phyloP scores from a whole-genome alignment of 305 asterid genomes.

The Withania somnifera region DNA sequence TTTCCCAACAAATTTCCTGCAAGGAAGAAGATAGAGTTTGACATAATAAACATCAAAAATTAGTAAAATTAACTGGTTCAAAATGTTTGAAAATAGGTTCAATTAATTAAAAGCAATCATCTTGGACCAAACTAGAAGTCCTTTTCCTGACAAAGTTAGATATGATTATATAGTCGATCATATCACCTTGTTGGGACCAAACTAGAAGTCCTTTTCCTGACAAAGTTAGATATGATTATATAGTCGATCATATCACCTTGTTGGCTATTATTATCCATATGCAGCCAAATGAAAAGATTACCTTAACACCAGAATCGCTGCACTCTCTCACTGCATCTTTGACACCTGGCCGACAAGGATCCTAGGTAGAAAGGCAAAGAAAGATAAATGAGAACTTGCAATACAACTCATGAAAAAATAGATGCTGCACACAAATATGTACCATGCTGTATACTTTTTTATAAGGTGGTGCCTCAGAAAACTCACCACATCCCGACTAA shows the following conservation, averaged over 20 bases:
- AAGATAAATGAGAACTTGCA: conserved; percentile 6
- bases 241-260: neutral
- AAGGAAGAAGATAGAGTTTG: neutral
- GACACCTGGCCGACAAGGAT: conserved; percentile 99
- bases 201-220: neutral
- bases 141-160: neutral
- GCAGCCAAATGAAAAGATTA: conserved; percentile 12
- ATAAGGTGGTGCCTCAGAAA: neutral
- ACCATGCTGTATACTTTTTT: neutral
- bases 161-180: neutral
- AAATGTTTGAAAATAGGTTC: neutral
- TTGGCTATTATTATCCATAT: neutral
- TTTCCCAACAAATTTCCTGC: neutral
- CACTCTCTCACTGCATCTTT: conserved; percentile 81
- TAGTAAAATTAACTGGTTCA: neutral
- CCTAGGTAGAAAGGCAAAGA: conserved; percentile 31
- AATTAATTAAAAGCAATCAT: neutral
- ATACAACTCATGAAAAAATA: neutral
- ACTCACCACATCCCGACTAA: neutral
- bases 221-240: neutral
- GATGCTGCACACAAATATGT: neutral
- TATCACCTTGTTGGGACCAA: neutral
- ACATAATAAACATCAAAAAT: neutral
- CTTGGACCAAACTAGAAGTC: neutral
- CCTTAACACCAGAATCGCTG: conserved; percentile 85